These are phyloP conservation scores for Cytospora schulzeri DNA, from an alignment of 2,329 filamentous ascomycete genomes.

Conservation along the genomic window DNA sequence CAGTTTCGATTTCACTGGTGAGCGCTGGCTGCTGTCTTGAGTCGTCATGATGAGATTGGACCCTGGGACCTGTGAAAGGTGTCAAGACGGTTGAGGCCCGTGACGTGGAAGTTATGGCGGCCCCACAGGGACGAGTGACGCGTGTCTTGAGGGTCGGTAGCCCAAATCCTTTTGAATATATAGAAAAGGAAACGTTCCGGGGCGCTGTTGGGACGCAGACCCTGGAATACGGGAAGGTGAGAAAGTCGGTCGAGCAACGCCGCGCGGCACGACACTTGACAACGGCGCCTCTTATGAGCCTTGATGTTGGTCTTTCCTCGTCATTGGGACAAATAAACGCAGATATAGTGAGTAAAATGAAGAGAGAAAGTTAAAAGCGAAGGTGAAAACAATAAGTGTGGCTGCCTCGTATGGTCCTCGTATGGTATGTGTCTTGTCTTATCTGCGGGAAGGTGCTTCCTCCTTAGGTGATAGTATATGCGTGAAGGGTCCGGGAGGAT, in stretches of 20 bases:
- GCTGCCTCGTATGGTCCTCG: neutral
- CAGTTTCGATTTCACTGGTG: conserved; percentile 7
- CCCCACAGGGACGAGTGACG: neutral
- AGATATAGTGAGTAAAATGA: neutral
- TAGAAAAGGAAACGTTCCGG: neutral
- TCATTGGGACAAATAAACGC: neutral
- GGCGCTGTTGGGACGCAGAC: neutral
- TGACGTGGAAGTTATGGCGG: neutral
- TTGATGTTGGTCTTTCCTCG: neutral
- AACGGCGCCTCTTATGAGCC: neutral
- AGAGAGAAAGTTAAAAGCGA: neutral
- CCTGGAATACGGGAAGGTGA: neutral
- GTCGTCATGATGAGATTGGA: conserved; percentile 8
- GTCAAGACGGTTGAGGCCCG: neutral
- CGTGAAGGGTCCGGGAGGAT: neutral
- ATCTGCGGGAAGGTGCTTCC: conserved; percentile 3
- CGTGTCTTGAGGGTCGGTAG: neutral
- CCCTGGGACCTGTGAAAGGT: neutral
- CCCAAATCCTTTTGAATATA: neutral
- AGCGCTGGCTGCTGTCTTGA: conserved; percentile 1
- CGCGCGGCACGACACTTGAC: neutral
- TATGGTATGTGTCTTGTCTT: neutral
- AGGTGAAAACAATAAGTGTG: neutral
- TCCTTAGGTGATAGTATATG: neutral
- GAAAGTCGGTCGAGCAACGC: neutral